Conservation (phyloP, 257 asterid genomes). For the Primulina tabacum region DNA sequence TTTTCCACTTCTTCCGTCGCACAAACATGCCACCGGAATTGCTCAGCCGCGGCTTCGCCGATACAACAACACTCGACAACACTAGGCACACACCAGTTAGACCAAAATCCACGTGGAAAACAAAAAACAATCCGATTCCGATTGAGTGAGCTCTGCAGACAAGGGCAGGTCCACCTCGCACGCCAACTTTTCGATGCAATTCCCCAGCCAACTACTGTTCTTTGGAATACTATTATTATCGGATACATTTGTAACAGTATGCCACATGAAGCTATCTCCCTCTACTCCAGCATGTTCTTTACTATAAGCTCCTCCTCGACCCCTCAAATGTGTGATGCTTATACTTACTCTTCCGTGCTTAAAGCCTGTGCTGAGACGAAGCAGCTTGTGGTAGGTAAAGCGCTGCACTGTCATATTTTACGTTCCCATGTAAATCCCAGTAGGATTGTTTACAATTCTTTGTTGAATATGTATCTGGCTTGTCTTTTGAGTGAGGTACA, state of each 20-base stretch:
- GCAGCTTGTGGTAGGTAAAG: slow-evolving; percentile 59
- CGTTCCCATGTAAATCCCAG: slow-evolving; percentile 58
- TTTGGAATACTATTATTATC: slow-evolving; percentile 83
- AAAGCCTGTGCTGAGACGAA: slow-evolving; percentile 82
- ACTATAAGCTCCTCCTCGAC: slow-evolving; percentile 23
- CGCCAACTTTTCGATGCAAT: slow-evolving; percentile 82
- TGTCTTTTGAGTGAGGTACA: slow-evolving; percentile 37
- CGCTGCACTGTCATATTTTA: slow-evolving; percentile 69
- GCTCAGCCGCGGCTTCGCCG: slow-evolving; percentile 31
- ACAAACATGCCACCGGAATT: slow-evolving; percentile 40
- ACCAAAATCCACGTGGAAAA: slow-evolving; percentile 28
- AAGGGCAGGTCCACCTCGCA: slow-evolving; percentile 59
- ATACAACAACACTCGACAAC: slow-evolving; percentile 30
- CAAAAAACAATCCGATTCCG: slow-evolving; percentile 77
- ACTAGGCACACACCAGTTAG: slow-evolving; percentile 16
- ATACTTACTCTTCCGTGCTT: slow-evolving; percentile 76
- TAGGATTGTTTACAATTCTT: slow-evolving; percentile 70
- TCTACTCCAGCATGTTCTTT: slow-evolving; percentile 54
- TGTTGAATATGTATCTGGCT: slow-evolving; percentile 76
- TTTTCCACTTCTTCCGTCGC: slow-evolving; percentile 42
- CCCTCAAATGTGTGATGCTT: slow-evolving; percentile 47
- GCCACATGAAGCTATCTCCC: slow-evolving; percentile 62
- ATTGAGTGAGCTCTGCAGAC: slow-evolving; percentile 63
- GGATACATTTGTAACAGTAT: slow-evolving; percentile 70
- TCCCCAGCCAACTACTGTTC: slow-evolving; percentile 80